Evolutionary conservation across 2,329 filamentous ascomycete genomes (phyloP).

Genomic region (Tolypocladium album): DNA sequence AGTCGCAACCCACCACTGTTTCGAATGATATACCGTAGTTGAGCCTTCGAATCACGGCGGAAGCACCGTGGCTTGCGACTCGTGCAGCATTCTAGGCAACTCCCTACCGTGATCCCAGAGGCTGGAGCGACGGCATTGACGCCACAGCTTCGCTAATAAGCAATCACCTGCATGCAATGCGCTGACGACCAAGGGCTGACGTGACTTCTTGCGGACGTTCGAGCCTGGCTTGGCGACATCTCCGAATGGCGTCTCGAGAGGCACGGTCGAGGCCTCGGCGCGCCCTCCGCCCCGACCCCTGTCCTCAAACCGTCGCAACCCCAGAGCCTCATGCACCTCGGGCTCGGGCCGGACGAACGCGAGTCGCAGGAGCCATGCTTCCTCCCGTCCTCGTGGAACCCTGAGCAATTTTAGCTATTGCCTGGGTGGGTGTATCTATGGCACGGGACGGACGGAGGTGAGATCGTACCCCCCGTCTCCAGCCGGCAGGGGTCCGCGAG

Average conservation of each 20-base stretch:
- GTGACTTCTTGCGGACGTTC: background rate
- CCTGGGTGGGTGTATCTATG: background rate
- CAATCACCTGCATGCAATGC: background rate
- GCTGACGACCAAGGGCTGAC: background rate
- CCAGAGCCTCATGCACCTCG: background rate
- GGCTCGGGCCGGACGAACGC: slow-evolving; percentile 2
- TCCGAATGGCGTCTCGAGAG: too few species aligned
- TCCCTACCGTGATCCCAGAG: background rate
- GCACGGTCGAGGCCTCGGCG: background rate
- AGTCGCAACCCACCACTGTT: background rate
- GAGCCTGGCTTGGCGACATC: background rate
- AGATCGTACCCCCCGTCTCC: background rate
- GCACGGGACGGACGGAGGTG: background rate
- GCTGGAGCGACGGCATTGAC: background rate
- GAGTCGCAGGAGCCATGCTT: slow-evolving; percentile 1
- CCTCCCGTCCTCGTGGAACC: background rate
- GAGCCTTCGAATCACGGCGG: background rate
- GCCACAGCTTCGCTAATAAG: background rate
- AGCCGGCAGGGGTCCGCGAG: background rate
- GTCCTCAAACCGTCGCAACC: background rate
- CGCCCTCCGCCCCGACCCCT: background rate
- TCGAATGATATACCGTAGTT: background rate
- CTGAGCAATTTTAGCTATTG: background rate
- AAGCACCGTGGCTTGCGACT: background rate
- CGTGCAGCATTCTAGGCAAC: background rate